Base-by-base conservation (phyloP, 2,329 filamentous ascomycete species). In the Fusarium pininemorale region DNA sequence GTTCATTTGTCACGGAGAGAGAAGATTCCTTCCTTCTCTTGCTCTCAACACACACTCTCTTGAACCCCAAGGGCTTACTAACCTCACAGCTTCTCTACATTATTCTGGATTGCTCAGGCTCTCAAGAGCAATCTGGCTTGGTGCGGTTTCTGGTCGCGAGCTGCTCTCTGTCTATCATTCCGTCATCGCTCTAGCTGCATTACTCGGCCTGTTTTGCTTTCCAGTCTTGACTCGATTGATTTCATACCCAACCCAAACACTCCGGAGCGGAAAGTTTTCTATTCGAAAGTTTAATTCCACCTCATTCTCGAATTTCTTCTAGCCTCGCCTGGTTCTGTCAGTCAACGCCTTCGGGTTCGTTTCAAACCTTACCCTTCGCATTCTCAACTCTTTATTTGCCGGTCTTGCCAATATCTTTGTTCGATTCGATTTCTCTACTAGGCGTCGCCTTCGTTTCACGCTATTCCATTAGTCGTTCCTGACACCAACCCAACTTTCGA, bases 401-500 rank as follows among this genome's bases (percentile, higher is more conserved):
- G 69, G 70, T 62, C 70, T 71, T 42, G 53, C 48, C 45, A 32
- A 51, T 53, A 37, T 32, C 20, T 53, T 58, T 54, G 42, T 71
- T 45, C 37, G 51, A 35, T 51, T 61, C 59, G 47, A 64, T 68
- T 77, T 66, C 45, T 41, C 26, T 70, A 28, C 39, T 47, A 57
- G 48, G 38, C 56, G 60, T 70, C 48, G 42, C 61, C 51, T 59
- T 55, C 63, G 45, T 48, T 57, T 60, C 51, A 35, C 61, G 55
- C 55, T 75, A 75, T 62, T 57, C 61, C 24, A 32, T 51, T 59
- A 63, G 64, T 70, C 73, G 61, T 70, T 58, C 63, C 60, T 74
- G 59, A 66, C 54, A 58, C 53, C 63, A 65, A 55, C 32, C 60
- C 47, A 63, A 68, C 57, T 66, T 63, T 57, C 60, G 64, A 70